A percentile compares a stretch with the other conserved stretches of the same genome.
Evolutionary conservation across 495 filamentous ascomycete species (phyloP).

Genomic region (Lophium mytilinum): DNA sequence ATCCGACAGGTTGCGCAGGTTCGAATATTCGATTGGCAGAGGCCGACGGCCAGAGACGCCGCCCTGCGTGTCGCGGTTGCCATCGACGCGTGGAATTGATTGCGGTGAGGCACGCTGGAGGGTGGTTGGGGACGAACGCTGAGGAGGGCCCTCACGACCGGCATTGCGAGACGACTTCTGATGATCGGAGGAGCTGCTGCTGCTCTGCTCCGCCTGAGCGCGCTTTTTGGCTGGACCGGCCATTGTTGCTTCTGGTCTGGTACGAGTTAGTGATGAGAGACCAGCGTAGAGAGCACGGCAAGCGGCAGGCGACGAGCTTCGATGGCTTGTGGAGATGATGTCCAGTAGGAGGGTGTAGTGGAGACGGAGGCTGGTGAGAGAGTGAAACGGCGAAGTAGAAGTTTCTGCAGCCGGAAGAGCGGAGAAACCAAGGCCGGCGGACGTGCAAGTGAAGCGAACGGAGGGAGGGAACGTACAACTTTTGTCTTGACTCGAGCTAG

Average conservation of each 20-base stretch:
- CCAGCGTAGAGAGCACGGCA: too few species aligned
- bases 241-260: slow-evolving; percentile 21
- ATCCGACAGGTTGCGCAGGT: slow-evolving; percentile 26
- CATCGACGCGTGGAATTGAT: slow-evolving; percentile 26
- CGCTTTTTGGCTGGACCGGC: slow-evolving; percentile 27
- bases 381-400: too few species aligned
- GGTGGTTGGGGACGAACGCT: slow-evolving; percentile 9
- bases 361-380: too few species aligned
- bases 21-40: neutral
- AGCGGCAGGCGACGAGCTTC: too few species aligned
- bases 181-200: slow-evolving; percentile 1
- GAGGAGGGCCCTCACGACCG: neutral
- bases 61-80: slow-evolving; percentile 23
- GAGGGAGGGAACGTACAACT: too few species aligned
- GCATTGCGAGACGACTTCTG: slow-evolving; percentile 9
- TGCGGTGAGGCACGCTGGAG: slow-evolving; percentile 12
- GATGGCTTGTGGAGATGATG: too few species aligned
- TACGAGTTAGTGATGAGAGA: neutral
- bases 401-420: too few species aligned
- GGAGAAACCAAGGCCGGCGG: too few species aligned
- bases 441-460: too few species aligned
- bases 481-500: too few species aligned
- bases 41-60: slow-evolving; percentile 2
- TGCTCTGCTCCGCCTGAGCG: slow-evolving; percentile 18
- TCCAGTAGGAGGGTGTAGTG: too few species aligned